Conservation (phyloP, 805 yeast species). For the Saccharomycopsis lassenensis region DNA sequence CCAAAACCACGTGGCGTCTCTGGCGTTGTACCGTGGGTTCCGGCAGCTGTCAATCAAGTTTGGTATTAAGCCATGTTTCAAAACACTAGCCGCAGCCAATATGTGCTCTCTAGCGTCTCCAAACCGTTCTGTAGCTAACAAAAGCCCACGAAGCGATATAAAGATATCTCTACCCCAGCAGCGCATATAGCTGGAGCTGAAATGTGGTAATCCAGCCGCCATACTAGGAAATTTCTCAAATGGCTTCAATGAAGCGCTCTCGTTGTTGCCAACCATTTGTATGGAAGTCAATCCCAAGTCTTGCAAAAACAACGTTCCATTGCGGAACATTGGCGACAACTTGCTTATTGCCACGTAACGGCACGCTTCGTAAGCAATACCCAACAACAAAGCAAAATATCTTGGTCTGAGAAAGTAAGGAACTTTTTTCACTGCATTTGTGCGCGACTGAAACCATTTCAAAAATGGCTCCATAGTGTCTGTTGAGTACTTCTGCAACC, state of each 20-base stretch:
- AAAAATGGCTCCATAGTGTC: conserved; percentile 39
- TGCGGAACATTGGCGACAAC: conserved; percentile 43
- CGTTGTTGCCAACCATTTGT: conserved; percentile 73
- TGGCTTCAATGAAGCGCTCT: conserved; percentile 68
- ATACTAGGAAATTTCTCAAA: conserved; percentile 51
- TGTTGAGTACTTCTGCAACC: conserved; percentile 49
- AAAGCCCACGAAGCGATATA: conserved; percentile 72
- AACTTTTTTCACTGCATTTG: conserved; percentile 47
- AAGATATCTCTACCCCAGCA: conserved; percentile 99
- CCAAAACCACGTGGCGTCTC: conserved; percentile 97
- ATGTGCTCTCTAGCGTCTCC: conserved; percentile 77
- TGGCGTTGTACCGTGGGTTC: conserved; percentile 88
- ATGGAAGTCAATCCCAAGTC: conserved; percentile 69
- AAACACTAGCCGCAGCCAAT: conserved; percentile 76
- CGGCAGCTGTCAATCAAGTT: conserved; percentile 86
- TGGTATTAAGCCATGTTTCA: conserved; percentile 93
- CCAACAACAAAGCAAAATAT: conserved; percentile 73
- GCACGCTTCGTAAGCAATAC: conserved; percentile 76
- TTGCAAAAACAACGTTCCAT: conserved; percentile 65
- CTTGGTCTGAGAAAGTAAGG: conserved; percentile 82
- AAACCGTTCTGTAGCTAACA: conserved; percentile 65
- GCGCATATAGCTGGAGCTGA: conserved; percentile 83
- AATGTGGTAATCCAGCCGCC: conserved; percentile 97
- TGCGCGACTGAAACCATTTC: conserved; percentile 59
- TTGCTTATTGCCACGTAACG: conserved; percentile 52